Percentiles rank a stretch among this genome's conserved stretches.
These are phyloP conservation scores for Boletus edulis DNA, from an alignment of 768 basidiomycete species.

Conservation along the genomic window DNA sequence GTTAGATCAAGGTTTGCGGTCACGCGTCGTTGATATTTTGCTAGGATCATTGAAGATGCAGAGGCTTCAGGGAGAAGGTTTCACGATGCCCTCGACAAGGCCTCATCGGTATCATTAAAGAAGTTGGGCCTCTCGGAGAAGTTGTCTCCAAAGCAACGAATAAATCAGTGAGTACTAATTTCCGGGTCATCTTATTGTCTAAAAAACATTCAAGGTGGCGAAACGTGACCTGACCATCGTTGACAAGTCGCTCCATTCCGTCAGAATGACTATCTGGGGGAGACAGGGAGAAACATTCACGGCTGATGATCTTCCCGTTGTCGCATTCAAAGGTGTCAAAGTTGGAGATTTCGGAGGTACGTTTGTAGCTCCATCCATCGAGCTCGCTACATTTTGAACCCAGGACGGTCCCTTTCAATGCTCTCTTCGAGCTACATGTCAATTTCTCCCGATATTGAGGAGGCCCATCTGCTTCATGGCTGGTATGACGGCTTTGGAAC, in stretches of 20 bases:
- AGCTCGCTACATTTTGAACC: constrained; percentile 5
- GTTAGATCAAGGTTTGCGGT: not conserved
- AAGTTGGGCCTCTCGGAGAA: constrained; percentile 62
- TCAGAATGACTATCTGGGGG: constrained; percentile 93
- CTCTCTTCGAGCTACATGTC: constrained; percentile 75
- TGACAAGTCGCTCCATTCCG: constrained; percentile 74
- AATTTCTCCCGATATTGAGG: constrained; percentile 87
- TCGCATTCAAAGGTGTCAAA: constrained; percentile 93
- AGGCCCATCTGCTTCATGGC: constrained; percentile 80
- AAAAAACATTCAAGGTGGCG: constrained; percentile 49
- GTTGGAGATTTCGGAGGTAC: constrained; percentile 88
- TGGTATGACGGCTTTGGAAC: constrained; percentile 85
- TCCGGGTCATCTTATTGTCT: constrained; percentile 1
- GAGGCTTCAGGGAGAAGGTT: constrained; percentile 54
- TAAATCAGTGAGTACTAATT: constrained; percentile 43
- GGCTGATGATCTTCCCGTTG: constrained; percentile 60
- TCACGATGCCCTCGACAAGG: constrained; percentile 57
- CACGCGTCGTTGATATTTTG: not conserved
- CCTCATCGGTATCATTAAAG: constrained; percentile 83
- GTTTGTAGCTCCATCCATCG: constrained; percentile 4
- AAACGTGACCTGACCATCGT: constrained; percentile 92
- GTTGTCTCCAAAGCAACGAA: constrained; percentile 73
- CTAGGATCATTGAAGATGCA: constrained; percentile 60
- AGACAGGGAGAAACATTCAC: constrained; percentile 84
- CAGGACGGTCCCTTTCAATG: constrained; percentile 85